Evolutionary conservation across 2,329 filamentous ascomycete genomes (phyloP), one percentile per base, ranked within the genome.

Genomic region (Talaromyces sp.): DNA sequence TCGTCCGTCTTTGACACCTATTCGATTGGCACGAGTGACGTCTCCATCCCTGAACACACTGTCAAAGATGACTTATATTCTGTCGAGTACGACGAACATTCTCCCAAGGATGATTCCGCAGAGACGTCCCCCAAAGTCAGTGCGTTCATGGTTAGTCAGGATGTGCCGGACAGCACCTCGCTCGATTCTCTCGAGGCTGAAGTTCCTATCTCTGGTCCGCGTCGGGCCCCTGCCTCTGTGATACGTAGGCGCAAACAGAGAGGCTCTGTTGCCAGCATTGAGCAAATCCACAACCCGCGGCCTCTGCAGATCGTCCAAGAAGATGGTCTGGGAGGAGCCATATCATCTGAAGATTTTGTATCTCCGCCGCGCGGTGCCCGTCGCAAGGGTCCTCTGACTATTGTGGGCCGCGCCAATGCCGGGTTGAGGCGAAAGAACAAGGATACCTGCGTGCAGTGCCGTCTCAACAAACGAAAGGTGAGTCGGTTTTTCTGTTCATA

Each of bases 401-500:
- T 73, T 66, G 72, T 72, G 30, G 75, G 75, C 39, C 66, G 76
- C 58, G 74, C 74, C 36, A 76, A 78, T 58, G 76, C 76, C 42
- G 76, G 75, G 22, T 55, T 77, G 64, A 72, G 76, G 53, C 70
- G 77, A 44, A 78, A 77, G 67, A 77, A 78, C 62, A 78, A 76
- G 68, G 76, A 74, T 59, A 78, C 77, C 5, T 79, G 77, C 67
- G 73, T 79, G 15, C 75, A 77, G 63, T 79, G 77, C 60, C 72
- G 76, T 25, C 63, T 77, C 63, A 77, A 77, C 62, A 79, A 79
- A 66, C 74, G 75, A 65, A 78, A 78, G 72, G 76, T 78, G 66
- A 63, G 66, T 61, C 27, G 61, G 49, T 25, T 11, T 25, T 25
- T 15, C 11, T 13, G 25, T 27, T 49, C 47, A 8, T 3, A 13